phyloP scores from a whole-genome alignment of 2,329 filamentous ascomycete genomes.

The Pyricularia sp. region DNA sequence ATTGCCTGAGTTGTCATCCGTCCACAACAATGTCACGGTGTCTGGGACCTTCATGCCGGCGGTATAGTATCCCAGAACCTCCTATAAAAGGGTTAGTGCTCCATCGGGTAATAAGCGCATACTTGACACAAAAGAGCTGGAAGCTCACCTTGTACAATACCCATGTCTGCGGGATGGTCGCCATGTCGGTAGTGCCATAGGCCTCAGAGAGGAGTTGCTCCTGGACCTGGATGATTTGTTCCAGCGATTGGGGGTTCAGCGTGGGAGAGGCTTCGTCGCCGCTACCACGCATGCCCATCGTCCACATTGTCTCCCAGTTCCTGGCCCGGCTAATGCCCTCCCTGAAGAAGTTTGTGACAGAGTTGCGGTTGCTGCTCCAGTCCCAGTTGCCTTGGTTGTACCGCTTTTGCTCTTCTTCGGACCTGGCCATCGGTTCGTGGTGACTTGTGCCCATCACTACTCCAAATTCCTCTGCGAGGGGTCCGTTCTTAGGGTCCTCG shows the following conservation, averaged over 20 bases:
- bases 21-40: slow-evolving; percentile 52
- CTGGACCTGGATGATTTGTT: slow-evolving; percentile 31
- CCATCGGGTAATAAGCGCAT: neutral
- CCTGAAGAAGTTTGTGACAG: slow-evolving; percentile 40
- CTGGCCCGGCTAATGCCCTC: slow-evolving; percentile 41
- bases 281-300: slow-evolving; percentile 42
- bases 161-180: slow-evolving; percentile 44
- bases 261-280: slow-evolving; percentile 39
- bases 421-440: slow-evolving; percentile 47
- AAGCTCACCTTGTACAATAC: slow-evolving; percentile 40
- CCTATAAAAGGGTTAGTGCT: slow-evolving; percentile 8
- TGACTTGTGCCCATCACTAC: slow-evolving; percentile 50
- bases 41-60: slow-evolving; percentile 50
- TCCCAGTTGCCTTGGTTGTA: slow-evolving; percentile 37
- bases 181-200: neutral
- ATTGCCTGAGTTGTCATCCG: slow-evolving; percentile 56
- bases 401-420: slow-evolving; percentile 27
- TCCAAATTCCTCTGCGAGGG: slow-evolving; percentile 44
- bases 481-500: slow-evolving; percentile 41
- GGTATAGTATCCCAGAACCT: slow-evolving; percentile 47
- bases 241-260: slow-evolving; percentile 24
- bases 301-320: slow-evolving; percentile 38
- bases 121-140: neutral
- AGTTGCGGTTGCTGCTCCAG: slow-evolving; percentile 43
- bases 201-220: slow-evolving; percentile 7